Evolutionary conservation across 1,284 basidiomycete genomes (phyloP), one percentile per base, ranked within the genome.

Genomic region (Inonotus obliquus): DNA sequence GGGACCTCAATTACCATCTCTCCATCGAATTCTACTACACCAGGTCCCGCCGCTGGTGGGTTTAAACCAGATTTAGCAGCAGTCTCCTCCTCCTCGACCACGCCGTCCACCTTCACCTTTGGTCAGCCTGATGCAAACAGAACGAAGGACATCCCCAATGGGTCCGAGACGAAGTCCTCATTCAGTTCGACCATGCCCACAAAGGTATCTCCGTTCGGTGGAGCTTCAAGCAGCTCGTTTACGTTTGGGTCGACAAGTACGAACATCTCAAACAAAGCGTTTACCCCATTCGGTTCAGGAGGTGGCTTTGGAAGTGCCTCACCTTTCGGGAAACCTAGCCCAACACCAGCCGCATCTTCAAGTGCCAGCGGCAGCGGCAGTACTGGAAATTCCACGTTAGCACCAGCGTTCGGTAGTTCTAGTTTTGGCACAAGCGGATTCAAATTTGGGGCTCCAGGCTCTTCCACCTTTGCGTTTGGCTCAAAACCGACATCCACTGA

Each of bases 381-480:
- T 17, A 19, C 25, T 2, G 17, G 25, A 10, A 21, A 45, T 38
- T 54, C 56, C 11, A 45, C 61, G 14, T 48, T 38, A 21, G 41
- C 17, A 23, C 44, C 59, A 23, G n/a, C 61, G 13, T 60, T 60
- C 35, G 58, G 57, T 14, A 44, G 32, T 38, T 21, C 58, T 39
- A 32, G 38, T 27, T 55, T 41, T 0, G 32, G 17, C 14, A 21
- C 47, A n/a, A 25, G 45, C 27, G 32, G 45, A 4, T 62, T 59
- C 49, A 45, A 14, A 21, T 62, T 62, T 38, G 55, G 55, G 17
- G n/a, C 19, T 66, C 76, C 85, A 17, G 64, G 66, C 11, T 67
- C 67, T 39, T 62, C 67, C 19, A 48, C 58, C 10, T 62, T 62
- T 25, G 53, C 55, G 19, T 86, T 84, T 65, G 84, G 81, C 7